These are phyloP conservation scores for Myxozyma vanderwaltii DNA, from an alignment of 805 yeast species.

Conservation along the genomic window DNA sequence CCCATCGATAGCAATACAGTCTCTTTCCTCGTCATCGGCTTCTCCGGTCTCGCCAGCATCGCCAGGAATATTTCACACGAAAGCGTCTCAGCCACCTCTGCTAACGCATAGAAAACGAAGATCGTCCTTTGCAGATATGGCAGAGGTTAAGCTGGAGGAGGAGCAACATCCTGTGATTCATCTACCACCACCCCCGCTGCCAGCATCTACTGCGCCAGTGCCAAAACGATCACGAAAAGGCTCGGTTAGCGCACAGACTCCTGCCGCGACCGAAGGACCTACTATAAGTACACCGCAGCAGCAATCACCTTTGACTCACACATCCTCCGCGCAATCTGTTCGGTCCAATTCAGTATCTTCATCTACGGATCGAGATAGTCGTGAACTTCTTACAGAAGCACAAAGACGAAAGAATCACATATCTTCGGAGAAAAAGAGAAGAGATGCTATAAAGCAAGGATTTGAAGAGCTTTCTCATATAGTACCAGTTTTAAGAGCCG, in stretches of 20 bases:
- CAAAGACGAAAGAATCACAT: slow-evolving; percentile 47
- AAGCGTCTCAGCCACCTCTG: neutral
- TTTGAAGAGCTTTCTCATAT: slow-evolving; percentile 44
- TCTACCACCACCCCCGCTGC: neutral
- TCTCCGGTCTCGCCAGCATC: neutral
- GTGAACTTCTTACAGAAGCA: slow-evolving; percentile 42
- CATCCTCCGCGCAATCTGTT: neutral
- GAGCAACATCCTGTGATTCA: neutral
- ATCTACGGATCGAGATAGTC: slow-evolving; percentile 5
- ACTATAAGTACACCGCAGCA: neutral
- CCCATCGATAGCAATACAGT: neutral
- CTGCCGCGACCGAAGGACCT: neutral
- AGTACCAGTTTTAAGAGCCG: slow-evolving; percentile 41
- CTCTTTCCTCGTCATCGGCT: slow-evolving; percentile 4
- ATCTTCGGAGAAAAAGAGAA: slow-evolving; percentile 46
- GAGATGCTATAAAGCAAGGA: slow-evolving; percentile 45
- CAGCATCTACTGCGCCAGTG: neutral
- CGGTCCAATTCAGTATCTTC: slow-evolving; percentile 1
- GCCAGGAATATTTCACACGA: neutral
- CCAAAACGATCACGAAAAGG: neutral
- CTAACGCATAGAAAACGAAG: neutral
- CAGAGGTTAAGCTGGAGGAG: neutral
- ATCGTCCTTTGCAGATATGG: neutral
- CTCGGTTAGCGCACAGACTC: neutral
- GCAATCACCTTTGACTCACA: neutral